Conservation (phyloP, 2,329 filamentous ascomycete genomes). For the Colletotrichum sp. region DNA sequence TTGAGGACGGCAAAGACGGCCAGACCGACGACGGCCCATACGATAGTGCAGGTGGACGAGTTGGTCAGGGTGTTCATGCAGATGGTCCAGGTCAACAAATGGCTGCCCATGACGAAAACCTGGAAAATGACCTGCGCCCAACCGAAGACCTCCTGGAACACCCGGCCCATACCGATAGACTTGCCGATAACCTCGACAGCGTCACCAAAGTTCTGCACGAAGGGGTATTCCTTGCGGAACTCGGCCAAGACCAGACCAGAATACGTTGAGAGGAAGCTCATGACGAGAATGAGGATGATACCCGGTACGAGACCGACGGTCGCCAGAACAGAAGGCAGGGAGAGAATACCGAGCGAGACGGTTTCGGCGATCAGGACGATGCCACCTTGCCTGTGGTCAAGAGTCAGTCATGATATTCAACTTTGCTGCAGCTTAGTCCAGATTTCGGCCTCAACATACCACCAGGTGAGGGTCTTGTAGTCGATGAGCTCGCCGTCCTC, state of each 20-base stretch:
- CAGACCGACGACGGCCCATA: conserved; percentile 66
- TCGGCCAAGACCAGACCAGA: conserved; percentile 62
- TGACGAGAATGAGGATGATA: conserved; percentile 73
- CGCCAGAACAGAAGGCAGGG: conserved; percentile 77
- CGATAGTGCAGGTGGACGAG: conserved; percentile 66
- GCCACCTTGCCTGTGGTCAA: conserved; percentile 43
- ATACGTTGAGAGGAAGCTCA: conserved; percentile 71
- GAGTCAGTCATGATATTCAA: background rate
- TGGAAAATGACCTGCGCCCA: conserved; percentile 65
- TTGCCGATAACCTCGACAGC: conserved; percentile 62
- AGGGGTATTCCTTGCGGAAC: conserved; percentile 74
- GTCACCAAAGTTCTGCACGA: conserved; percentile 70
- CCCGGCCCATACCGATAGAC: conserved; percentile 49
- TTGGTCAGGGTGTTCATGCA: conserved; percentile 68
- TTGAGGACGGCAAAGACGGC: conserved; percentile 63
- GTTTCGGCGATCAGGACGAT: conserved; percentile 49
- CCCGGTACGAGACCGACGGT: conserved; percentile 74
- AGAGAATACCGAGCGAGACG: conserved; percentile 62
- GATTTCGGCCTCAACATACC: conserved; percentile 28
- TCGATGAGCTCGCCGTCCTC: conserved; percentile 29
- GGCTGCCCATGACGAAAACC: conserved; percentile 72
- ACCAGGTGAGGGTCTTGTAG: conserved; percentile 43
- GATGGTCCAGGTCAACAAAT: conserved; percentile 71
- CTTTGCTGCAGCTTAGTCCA: background rate
- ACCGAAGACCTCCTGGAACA: conserved; percentile 65